Conservation (phyloP, 257 asterid species). For the Scutellaria minor region DNA sequence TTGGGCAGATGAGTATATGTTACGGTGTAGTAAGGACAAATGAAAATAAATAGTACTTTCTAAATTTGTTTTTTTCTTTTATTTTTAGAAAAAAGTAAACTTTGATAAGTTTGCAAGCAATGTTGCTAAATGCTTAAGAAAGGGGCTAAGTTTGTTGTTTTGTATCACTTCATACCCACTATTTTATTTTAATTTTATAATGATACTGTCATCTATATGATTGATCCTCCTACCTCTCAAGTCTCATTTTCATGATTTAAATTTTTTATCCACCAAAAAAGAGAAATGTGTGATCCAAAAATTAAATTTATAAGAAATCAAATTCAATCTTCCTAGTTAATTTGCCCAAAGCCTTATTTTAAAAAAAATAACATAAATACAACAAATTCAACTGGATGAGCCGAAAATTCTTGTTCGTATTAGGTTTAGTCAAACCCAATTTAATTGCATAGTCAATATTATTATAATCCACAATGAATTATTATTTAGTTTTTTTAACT, state of each 20-base stretch:
- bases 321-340: not conserved
- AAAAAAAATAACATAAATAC: not conserved
- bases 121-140: constrained; percentile 10
- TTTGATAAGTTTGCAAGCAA: constrained; percentile 17
- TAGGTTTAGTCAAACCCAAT: constrained; percentile 6
- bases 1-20: constrained; percentile 22
- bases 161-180: constrained; percentile 25
- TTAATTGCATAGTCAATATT: not conserved
- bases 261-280: constrained; percentile 25
- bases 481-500: not conserved
- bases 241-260: constrained; percentile 26
- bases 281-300: not conserved
- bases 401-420: not conserved
- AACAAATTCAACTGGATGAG: not conserved
- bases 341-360: not conserved
- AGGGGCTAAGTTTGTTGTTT: constrained; percentile 29
- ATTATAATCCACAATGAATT: not conserved
- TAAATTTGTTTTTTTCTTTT: not conserved
- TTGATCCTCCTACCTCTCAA: not conserved
- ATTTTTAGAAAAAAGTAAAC: not conserved
- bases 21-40: not conserved
- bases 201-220: too few relatives aligned
- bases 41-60: too few relatives aligned
- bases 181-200: too few relatives aligned
- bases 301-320: not conserved